Base-by-base conservation (phyloP, 2,329 filamentous ascomycete genomes). In the Paracoccidioides brasiliensis region DNA sequence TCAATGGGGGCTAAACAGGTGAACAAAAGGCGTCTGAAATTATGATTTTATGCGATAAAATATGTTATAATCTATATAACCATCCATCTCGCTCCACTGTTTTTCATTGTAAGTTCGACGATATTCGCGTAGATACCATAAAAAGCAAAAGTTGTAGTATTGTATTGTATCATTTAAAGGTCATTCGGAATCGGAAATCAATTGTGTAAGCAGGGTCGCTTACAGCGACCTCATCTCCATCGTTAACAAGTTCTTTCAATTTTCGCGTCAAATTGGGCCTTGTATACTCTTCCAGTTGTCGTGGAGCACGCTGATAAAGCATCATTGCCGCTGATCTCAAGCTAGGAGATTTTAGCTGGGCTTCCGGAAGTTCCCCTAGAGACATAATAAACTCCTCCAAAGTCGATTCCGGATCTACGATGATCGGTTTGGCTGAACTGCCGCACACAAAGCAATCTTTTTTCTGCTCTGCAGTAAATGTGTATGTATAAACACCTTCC, bases 401-500 rank as follows among this genome's bases (percentile, higher is more conserved):
- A 0, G 88, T 95, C 66, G 76, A 77, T 44, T 81, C 78, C 0
- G 85, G 80, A 64, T 90, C 80, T 30, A 94, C 80, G 2, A 80
- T 73, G 12, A 97, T 76, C 32, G 85, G 84, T 53, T 88, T 85
- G 3, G 93, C 83, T 56, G 88, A 73, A 54, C 88, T 86, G 15
- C 91, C 90, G 66, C 93, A 98, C 5, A 97, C 93, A 2, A 93
- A 90, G 61, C 93, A 98, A 70, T 97, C 93, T 14, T 85, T 80
- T 70, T 96, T 97, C 75, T 87, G 88, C 72, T 96, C 86, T 65
- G 95, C 90, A 65, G 90, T 85, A 69, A 97, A 98, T 0, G 93
- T 98, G 71, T 95, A 96, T 0, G 93, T 98, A 75, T 98, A 98
- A 61, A 98, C 86, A 61, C 86, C 81, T 66, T 95, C 91, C 66